phyloP scores from a whole-genome alignment of 345 rosid genomes.

The Eucalyptus sideroxylon region DNA sequence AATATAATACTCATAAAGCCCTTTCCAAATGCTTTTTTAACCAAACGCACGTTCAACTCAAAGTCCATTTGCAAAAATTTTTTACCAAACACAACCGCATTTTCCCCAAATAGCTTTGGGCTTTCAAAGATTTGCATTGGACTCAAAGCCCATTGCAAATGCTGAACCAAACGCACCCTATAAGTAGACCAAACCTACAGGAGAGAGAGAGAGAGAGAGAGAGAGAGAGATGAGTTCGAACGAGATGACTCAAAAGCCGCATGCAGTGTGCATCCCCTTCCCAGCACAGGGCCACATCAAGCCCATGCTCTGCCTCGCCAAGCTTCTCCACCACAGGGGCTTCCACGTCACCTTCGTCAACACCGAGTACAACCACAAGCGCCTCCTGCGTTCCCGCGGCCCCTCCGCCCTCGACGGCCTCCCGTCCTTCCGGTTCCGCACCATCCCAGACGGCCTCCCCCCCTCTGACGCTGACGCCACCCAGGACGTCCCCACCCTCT shows the following conservation, averaged over 20 bases:
- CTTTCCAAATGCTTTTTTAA: too few species aligned
- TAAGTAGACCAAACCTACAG: too few species aligned
- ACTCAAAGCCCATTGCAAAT: too few species aligned
- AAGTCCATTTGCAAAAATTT: too few species aligned
- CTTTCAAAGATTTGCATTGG: too few species aligned
- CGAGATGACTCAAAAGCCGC: not conserved
- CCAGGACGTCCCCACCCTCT: slow-evolving; percentile 5
- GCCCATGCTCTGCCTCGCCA: not conserved
- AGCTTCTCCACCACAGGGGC: not conserved
- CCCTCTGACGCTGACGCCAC: not conserved
- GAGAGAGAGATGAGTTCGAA: too few species aligned
- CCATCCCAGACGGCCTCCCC: slow-evolving; percentile 29
- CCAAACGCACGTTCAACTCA: too few species aligned
- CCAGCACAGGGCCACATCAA: not conserved
- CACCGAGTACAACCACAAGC: not conserved
- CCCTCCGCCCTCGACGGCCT: not conserved
- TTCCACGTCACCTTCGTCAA: not conserved
- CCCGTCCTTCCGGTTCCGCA: slow-evolving; percentile 14
- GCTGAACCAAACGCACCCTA: too few species aligned
- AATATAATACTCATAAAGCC: too few species aligned
- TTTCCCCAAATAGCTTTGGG: too few species aligned
- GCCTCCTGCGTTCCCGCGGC: not conserved
- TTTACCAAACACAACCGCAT: too few species aligned
- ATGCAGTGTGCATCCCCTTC: not conserved
- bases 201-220: too few species aligned